Conservation (phyloP, 106 monocot genomes). For the Phalaenopsis equestris region DNA sequence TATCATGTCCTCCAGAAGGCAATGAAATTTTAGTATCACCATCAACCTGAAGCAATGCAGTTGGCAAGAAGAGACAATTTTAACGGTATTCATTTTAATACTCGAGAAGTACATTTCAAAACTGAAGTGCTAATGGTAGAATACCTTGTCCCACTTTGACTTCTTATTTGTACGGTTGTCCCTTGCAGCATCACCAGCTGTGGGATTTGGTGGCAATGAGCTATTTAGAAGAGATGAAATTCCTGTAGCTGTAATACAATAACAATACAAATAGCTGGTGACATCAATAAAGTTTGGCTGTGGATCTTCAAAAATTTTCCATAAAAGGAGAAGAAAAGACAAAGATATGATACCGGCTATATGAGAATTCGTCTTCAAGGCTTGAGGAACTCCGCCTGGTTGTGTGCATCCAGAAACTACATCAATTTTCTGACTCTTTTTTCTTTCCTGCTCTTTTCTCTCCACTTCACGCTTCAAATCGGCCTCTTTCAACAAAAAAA, state of each 20-base stretch:
- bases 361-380: constrained; percentile 37
- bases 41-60: constrained; percentile 45
- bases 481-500: constrained; percentile 39
- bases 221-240: constrained; percentile 20
- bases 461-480: constrained; percentile 89
- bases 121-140: not conserved
- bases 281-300: not conserved
- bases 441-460: constrained; percentile 83
- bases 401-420: constrained; percentile 69
- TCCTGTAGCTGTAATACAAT: constrained; percentile 13
- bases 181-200: constrained; percentile 32
- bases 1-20: constrained; percentile 42
- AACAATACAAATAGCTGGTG: not conserved
- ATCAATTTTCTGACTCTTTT: constrained; percentile 79
- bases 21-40: constrained; percentile 50
- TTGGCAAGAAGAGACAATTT: not conserved
- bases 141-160: constrained; percentile 97
- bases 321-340: not conserved
- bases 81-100: not conserved
- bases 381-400: constrained; percentile 24
- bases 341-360: constrained; percentile 28
- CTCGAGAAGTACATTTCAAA: not conserved
- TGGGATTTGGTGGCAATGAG: constrained; percentile 18
- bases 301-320: constrained; percentile 5
- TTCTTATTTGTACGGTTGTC: constrained; percentile 71